Conservation (phyloP, 495 filamentous ascomycete species). For the Pseudevernia furfuracea region DNA sequence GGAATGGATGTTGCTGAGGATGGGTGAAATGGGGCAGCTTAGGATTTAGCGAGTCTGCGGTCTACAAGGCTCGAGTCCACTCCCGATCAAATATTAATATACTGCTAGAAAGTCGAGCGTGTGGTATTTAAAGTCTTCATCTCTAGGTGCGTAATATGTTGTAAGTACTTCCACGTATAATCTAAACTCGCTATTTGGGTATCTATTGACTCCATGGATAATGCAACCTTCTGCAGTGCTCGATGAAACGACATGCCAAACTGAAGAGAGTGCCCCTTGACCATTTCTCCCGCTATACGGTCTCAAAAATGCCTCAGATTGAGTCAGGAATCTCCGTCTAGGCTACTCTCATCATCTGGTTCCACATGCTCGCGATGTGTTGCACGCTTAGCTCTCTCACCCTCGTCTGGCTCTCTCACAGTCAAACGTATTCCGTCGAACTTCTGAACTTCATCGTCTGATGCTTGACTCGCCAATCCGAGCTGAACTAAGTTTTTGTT, state of each 20-base stretch:
- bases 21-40: conserved; percentile 15
- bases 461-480: conserved; percentile 35
- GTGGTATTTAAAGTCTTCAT: background rate
- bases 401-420: conserved; percentile 47
- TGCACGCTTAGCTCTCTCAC: conserved; percentile 43
- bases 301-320: background rate
- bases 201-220: background rate
- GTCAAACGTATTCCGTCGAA: conserved; percentile 50
- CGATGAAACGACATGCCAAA: background rate
- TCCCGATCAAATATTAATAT: background rate
- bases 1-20: conserved; percentile 3
- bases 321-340: background rate
- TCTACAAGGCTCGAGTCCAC: conserved; percentile 19
- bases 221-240: background rate
- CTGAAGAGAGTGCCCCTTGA: background rate
- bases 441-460: conserved; percentile 42
- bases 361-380: conserved; percentile 40
- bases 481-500: conserved; percentile 44
- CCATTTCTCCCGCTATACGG: background rate
- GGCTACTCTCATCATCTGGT: background rate
- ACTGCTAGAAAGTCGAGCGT: no score
- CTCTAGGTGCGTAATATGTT: background rate
- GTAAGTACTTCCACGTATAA: background rate
- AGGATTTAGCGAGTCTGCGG: conserved; percentile 22
- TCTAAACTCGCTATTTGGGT: background rate